Evolutionary conservation across 1,284 basidiomycete genomes (phyloP), one percentile per base, ranked within the genome.

Genomic region (Moesziomyces sp.): DNA sequence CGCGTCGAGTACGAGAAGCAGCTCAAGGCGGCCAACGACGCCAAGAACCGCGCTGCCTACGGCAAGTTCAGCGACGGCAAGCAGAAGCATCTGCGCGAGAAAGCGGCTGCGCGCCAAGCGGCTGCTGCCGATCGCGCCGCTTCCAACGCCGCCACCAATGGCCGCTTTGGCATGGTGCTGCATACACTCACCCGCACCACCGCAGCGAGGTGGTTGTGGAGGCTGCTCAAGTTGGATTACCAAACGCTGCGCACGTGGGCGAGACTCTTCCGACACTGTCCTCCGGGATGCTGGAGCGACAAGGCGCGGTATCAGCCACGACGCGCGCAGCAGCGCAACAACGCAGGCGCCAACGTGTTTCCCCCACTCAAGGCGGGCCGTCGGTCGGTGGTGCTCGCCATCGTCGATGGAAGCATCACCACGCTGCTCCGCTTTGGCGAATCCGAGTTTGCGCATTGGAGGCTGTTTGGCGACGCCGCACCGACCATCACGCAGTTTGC

Each of bases 351-450:
- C 1, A 83, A 83, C 38, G 82, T 83, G 0, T 86, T 84, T 62
- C 81, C 84, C 2, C 61, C 76, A 0, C 86, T 98, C 67, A 93
- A 95, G 78, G 89, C 90, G 19, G 96, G 96, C 0, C 92, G 92
- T 80, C 91, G 93, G 77, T 91, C 88, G 10, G 87, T 96, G 50
- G 88, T 98, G 26, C 88, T 99, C 30, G 96, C 94, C 0, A 93
- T 90, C 1, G 94, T 96, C 4, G 95, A 97, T 85, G 88, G 90
- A 8, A 93, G 95, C 8, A 94, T 89, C 70, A 92, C 92, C 26
- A 92, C 92, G 62, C 93, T 97, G 87, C 91, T 94, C 83, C 86
- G 93, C 46, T 95, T 98, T 77, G 91, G 92, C 1, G 89, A 95
- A 80, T 91, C 92, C 0, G 90, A 89, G 13, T 98, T 99, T 84